phyloP scores from a whole-genome alignment of 208 protist genomes.

The Wallacemonas collosoma region DNA sequence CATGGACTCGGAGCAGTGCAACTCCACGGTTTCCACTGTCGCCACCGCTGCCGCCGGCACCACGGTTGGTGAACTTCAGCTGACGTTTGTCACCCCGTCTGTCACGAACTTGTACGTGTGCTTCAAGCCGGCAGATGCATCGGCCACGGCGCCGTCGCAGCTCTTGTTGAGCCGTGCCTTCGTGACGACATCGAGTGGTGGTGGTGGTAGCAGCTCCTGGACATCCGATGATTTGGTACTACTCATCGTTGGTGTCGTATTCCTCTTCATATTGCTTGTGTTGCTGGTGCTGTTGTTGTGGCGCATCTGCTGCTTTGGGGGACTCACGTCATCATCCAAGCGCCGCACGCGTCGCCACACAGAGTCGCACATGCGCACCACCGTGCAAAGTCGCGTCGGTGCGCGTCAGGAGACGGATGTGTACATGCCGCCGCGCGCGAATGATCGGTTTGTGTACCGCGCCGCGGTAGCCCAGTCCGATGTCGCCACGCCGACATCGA shows the following conservation, averaged over 20 bases:
- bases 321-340: not conserved
- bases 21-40: conserved; percentile 16
- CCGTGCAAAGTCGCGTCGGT: not conserved
- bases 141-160: conserved; percentile 27
- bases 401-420: conserved; percentile 17
- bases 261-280: conserved; percentile 74
- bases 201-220: conserved; percentile 40
- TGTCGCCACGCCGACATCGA: not conserved
- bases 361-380: not conserved
- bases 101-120: conserved; percentile 55
- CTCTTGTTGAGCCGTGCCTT: conserved; percentile 34
- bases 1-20: conserved; percentile 34
- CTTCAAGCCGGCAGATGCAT: conserved; percentile 60
- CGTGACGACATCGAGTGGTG: conserved; percentile 1
- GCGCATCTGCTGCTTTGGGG: conserved; percentile 49
- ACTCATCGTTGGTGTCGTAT: conserved; percentile 75
- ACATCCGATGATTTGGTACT: conserved; percentile 55
- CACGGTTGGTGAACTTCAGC: conserved; percentile 26
- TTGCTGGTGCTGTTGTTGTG: conserved; percentile 67
- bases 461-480: not conserved
- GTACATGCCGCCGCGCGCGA: conserved; percentile 71
- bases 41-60: conserved; percentile 22
- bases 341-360: not conserved
- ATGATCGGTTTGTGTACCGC: conserved; percentile 73
- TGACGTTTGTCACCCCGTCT: conserved; percentile 41